These are phyloP conservation scores for Phanerochaete sordida DNA, from an alignment of 768 basidiomycete genomes.

Conservation along the genomic window DNA sequence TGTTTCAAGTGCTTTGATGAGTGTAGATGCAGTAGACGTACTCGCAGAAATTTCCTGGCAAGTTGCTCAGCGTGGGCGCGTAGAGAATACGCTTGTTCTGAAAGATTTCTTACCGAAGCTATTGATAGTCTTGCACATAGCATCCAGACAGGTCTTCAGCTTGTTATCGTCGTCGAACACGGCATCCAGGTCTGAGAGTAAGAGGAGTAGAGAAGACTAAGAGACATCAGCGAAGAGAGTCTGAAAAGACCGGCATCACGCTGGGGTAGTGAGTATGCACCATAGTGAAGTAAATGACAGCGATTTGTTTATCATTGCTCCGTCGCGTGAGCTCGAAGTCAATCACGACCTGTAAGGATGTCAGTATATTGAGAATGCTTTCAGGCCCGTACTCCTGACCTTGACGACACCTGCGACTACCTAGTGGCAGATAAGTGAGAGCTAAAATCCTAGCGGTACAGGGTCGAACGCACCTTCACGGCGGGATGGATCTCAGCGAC, in stretches of 20 bases:
- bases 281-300: conserved; percentile 22
- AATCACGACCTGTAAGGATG: conserved; percentile 14
- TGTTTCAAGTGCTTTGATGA: background rate
- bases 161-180: conserved; percentile 13
- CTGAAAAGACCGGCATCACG: too few relatives aligned
- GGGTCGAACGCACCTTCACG: background rate
- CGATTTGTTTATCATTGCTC: conserved; percentile 24
- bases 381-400: background rate
- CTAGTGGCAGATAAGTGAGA: background rate
- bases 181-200: conserved; percentile 16
- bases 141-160: background rate
- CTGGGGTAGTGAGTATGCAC: conserved; percentile 1
- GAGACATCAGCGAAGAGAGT: background rate
- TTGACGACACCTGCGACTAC: background rate
- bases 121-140: background rate
- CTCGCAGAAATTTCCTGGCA: conserved; percentile 23
- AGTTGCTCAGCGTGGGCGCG: background rate
- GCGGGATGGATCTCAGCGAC: conserved; percentile 12
- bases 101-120: conserved; percentile 2
- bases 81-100: background rate
- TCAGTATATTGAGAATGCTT: background rate
- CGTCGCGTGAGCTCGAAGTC: conserved; percentile 16
- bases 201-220: conserved; percentile 16
- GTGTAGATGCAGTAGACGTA: background rate
- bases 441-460: background rate